phyloP scores from a whole-genome alignment of 2,329 filamentous ascomycete genomes.

The Xylariaceae sp. region DNA sequence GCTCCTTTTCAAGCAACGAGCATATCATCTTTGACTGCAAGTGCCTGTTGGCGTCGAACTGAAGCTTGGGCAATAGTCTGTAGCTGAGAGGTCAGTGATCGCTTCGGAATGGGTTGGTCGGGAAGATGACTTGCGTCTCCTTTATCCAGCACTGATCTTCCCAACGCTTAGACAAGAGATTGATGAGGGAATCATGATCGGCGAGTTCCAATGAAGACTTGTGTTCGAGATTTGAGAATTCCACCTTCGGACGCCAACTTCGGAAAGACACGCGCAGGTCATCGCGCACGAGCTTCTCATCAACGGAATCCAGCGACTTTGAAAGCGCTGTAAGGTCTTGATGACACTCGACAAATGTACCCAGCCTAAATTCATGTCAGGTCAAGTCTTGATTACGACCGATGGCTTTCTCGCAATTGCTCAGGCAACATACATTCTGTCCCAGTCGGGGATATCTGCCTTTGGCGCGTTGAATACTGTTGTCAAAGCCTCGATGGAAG shows the following conservation, averaged over 20 bases:
- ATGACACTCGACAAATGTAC: constrained; percentile 4
- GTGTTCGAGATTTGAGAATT: neutral
- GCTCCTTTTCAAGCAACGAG: constrained; percentile 6
- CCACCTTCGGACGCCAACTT: constrained; percentile 2
- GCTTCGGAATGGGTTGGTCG: no score
- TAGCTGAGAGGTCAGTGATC: no score
- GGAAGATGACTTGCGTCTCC: constrained; percentile 5
- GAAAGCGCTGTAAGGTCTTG: neutral
- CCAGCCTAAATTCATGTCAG: constrained; percentile 6
- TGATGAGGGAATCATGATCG: constrained; percentile 7
- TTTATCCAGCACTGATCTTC: constrained; percentile 1
- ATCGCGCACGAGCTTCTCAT: neutral
- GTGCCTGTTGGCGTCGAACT: constrained; percentile 1
- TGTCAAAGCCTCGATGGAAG: neutral
- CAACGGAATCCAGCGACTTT: constrained; percentile 1
- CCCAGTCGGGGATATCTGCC: constrained; percentile 3
- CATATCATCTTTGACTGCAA: constrained; percentile 8
- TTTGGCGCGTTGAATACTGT: neutral
- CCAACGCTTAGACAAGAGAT: constrained; percentile 1
- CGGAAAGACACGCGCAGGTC: constrained; percentile 5
- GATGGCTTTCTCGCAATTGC: neutral
- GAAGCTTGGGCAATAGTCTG: constrained; percentile 7
- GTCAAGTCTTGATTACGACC: neutral
- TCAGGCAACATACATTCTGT: constrained; percentile 4
- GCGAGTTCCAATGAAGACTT: neutral